Conservation (phyloP, 768 basidiomycete genomes). For the Lactifluus pinguis region DNA sequence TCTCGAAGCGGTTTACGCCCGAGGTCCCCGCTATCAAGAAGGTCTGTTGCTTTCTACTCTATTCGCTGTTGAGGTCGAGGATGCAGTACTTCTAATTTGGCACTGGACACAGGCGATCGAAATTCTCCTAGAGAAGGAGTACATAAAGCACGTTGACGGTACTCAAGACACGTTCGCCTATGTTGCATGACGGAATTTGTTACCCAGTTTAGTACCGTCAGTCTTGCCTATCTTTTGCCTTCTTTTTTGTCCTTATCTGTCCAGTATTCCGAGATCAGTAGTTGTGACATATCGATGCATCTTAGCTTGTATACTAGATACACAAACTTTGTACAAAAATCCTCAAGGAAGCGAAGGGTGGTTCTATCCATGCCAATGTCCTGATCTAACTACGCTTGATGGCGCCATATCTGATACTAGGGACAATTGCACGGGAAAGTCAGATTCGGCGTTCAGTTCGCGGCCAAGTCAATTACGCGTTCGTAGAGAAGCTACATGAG, state of each 20-base stretch:
- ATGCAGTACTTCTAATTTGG: not conserved
- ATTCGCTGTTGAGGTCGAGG: not conserved
- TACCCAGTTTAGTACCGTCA: not conserved
- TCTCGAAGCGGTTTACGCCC: conserved; percentile 80
- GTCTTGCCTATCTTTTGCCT: not conserved
- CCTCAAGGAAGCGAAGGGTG: too few species aligned
- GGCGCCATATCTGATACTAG: too few species aligned
- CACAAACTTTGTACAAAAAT: too few species aligned
- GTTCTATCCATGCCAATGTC: too few species aligned
- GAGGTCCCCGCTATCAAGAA: conserved; percentile 97
- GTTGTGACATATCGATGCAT: conserved; percentile 17
- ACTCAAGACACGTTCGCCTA: conserved; percentile 82
- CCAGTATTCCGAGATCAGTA: conserved; percentile 4
- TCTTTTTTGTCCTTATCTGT: not conserved
- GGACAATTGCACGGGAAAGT: too few species aligned
- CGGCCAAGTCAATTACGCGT: too few species aligned
- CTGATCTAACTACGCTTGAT: too few species aligned
- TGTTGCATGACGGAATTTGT: conserved; percentile 48
- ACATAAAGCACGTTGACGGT: conserved; percentile 88
- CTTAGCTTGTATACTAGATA: too few species aligned
- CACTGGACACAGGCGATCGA: conserved; percentile 64
- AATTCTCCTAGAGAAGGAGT: conserved; percentile 90
- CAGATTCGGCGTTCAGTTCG: too few species aligned
- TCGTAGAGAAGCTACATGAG: too few species aligned
- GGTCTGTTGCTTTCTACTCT: conserved; percentile 31